Base-by-base conservation (phyloP, 2,329 filamentous ascomycete species). In the Alternaria sp. region DNA sequence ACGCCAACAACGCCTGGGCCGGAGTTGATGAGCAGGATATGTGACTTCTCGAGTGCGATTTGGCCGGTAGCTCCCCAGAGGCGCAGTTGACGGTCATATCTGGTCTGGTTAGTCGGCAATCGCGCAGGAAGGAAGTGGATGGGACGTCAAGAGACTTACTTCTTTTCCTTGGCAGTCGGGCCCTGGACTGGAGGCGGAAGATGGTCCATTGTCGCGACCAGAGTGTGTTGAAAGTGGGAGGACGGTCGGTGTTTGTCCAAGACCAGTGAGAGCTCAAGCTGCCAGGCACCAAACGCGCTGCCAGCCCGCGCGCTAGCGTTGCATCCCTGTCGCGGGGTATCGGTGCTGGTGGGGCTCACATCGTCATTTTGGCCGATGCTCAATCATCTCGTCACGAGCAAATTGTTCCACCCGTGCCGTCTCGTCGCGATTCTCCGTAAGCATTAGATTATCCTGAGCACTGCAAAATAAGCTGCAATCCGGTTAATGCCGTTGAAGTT, bases 31-130 rank as follows among this genome's bases (percentile, higher is more conserved):
- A 99, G 85, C 12, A 98, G 86, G n/a, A 99, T 90, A 69, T 96
- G 92, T 22, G 95, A 92, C 58, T 93, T 89, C 79, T 99, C 96
- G 2, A 99, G 85, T 16, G 94, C 94, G 68, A 90, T 86, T 78
- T 99, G 95, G 18, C 95, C 95, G 52, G 88, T 92, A 43, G 94
- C 93, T 63, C 94, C 96, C 95, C 95, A 99, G 14, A 99, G 84
- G 54, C 96, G 90, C 41, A 99, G 88, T 80, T 99, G 95, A 54
- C 95, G 89, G 79, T 99, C 95, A 81, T 99, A 99, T 63, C 76
- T 79, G 59, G 28, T n/a, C 76, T 92, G 59, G 69, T 83, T 66
- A 76, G 67, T 44, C 14, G 20, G 22, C 16, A 12, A 12, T 18
- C 6, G 34, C 12, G 34, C 34, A 41, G 18, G 3, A 41, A 5